Evolutionary conservation across 345 rosid species (phyloP), one percentile per base, ranked within the genome.

Genomic region (Pelargonium nanum): DNA sequence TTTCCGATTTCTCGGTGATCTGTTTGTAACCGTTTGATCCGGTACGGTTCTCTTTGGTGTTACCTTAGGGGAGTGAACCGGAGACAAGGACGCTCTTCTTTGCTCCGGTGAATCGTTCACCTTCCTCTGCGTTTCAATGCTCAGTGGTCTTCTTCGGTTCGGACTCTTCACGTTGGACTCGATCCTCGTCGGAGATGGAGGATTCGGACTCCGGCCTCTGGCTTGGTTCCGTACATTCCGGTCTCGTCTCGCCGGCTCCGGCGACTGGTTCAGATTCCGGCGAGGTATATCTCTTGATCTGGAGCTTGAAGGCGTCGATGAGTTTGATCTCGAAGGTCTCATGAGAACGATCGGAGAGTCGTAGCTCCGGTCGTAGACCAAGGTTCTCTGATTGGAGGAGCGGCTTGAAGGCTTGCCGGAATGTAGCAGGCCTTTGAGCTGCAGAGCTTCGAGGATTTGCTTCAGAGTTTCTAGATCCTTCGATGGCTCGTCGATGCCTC

Each of bases 401-500:
- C 67, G 80, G 56, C 20, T 63, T 10, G 74, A 54, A 19, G 69
- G 65, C 61, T 68, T 76, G 50, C 72, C 77, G 20, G 86, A 69
- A 72, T 85, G 97, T 45, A 93, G 64, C n/a, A 93, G 88, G 57
- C 99, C 99, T 78, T 89, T 93, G 25, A 89, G 96, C 64, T 83
- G 95, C 57, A 78, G 72, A 67, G 96, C 96, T 68, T 87, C 92
- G 17, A 89, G 92, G 72, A 93, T 81, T 56, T 87, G 97, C 70
- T 89, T 85, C 7, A 84, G 82, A 24, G 87, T 85, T 59, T 93
- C 97, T 13, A 87, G 91, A 86, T 93, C 96, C 71, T 70, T 83
- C 0, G 91, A 68, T 5, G 89, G 86, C 75, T 82, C 86, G 19
- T 88, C 83, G 76, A 86, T 77, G 64, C 89, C 88, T 79, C 86